Evolutionary conservation across 352 stramenopile genomes (phyloP).

Genomic region (Globisporangium heterothallicum): DNA sequence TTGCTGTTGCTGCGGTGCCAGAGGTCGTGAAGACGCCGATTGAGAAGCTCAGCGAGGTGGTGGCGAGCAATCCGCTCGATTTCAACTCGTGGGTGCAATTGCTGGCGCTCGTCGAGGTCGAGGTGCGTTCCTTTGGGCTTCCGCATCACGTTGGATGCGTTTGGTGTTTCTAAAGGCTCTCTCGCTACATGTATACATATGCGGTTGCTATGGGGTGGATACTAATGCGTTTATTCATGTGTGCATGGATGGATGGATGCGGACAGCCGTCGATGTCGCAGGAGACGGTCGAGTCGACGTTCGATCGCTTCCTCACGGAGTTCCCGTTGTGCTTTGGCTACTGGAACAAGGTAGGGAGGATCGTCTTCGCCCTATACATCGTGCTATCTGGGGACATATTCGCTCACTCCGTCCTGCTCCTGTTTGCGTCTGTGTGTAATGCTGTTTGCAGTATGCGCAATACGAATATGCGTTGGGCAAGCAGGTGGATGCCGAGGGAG

Average conservation of each 20-base stretch:
- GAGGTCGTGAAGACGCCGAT: conserved; percentile 29
- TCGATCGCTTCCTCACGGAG: conserved; percentile 61
- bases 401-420: too few species aligned
- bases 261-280: conserved; percentile 27
- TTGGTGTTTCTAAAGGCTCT: too few species aligned
- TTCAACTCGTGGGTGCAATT: conserved; percentile 79
- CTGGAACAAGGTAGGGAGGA: conserved; percentile 69
- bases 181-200: background rate
- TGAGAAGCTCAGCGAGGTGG: conserved; percentile 40
- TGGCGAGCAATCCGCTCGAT: conserved; percentile 68
- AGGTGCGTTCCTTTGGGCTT: conserved; percentile 31
- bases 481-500: conserved; percentile 26
- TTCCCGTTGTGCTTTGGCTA: conserved; percentile 84
- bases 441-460: conserved; percentile 49
- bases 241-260: background rate
- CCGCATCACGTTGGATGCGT: too few species aligned
- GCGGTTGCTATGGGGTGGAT: too few species aligned
- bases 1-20: background rate
- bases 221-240: background rate
- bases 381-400: too few species aligned
- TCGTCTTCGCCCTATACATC: background rate
- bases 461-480: conserved; percentile 50
- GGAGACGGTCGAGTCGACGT: conserved; percentile 63
- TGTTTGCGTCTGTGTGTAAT: background rate
- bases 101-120: conserved; percentile 60